Percentiles rank a stretch among this genome's conserved stretches.
Evolutionary conservation across 768 basidiomycete species (phyloP).

Genomic region (Trametes cubensis): DNA sequence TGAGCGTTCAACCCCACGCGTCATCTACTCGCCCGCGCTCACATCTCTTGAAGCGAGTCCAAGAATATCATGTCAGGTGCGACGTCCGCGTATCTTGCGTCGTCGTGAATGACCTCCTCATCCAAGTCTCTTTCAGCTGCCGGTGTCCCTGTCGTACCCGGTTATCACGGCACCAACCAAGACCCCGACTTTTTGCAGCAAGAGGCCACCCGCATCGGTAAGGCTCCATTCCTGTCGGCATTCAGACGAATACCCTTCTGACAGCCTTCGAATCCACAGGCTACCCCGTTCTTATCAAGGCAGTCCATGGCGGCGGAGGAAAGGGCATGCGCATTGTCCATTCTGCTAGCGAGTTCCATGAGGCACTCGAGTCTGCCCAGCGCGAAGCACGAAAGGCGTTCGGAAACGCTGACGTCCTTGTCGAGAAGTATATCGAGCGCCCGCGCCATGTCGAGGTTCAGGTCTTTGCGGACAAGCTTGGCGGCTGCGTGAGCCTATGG

Average conservation of each 20-base stretch:
- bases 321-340: conserved; percentile 92
- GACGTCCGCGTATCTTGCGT: conserved; percentile 22
- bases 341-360: conserved; percentile 68
- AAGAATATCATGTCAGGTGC: conserved; percentile 91
- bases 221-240: not conserved
- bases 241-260: not conserved
- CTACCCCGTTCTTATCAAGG: conserved; percentile 93
- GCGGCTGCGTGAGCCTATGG: conserved; percentile 92
- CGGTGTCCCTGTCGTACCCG: conserved; percentile 91
- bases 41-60: conserved; percentile 63
- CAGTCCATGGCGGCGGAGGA: conserved; percentile 94
- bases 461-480: conserved; percentile 83
- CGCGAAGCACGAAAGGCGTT: conserved; percentile 89
- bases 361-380: conserved; percentile 83
- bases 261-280: conserved; percentile 36
- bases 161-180: conserved; percentile 88
- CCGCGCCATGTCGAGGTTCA: conserved; percentile 95
- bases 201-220: conserved; percentile 76
- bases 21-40: not conserved
- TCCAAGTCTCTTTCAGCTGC: conserved; percentile 53
- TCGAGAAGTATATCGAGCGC: conserved; percentile 86
- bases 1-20: conserved; percentile 31
- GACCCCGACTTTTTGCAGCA: conserved; percentile 65
- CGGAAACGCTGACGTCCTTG: conserved; percentile 81
- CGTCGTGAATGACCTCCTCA: conserved; percentile 5